Evolutionary conservation across 129 eudicot species (phyloP).

Genomic region (Flaveria bidentis): DNA sequence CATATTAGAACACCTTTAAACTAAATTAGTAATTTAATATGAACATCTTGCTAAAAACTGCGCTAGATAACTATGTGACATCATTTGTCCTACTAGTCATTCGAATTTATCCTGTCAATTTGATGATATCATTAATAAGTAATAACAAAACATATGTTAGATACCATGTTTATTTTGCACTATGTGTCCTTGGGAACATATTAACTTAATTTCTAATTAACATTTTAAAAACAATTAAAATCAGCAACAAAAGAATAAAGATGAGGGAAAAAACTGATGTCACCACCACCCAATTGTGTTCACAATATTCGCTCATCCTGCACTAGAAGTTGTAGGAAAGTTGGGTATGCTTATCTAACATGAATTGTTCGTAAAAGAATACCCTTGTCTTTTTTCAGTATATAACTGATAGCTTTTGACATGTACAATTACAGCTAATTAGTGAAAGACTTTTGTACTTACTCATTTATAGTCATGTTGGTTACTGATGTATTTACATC

Average conservation of each 20-base stretch:
- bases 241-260: background rate
- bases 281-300: background rate
- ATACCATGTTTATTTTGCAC: background rate
- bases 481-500: conserved; percentile 38
- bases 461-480: conserved; percentile 47
- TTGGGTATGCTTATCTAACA: background rate
- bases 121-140: background rate
- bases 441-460: conserved; percentile 32
- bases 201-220: background rate
- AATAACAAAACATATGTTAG: background rate
- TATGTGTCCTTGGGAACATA: background rate
- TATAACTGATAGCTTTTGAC: background rate
- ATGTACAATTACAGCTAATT: background rate
- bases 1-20: background rate
- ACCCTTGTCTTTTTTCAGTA: background rate
- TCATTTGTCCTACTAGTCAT: background rate
- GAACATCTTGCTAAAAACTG: background rate
- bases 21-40: background rate
- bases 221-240: background rate
- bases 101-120: background rate
- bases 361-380: background rate
- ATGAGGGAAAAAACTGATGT: background rate
- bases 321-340: conserved; percentile 1
- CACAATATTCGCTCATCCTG: background rate
- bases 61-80: background rate